A percentile compares a stretch with the other conserved stretches of the same genome.
Conservation (phyloP, 805 yeast genomes). For the Ogataea polymorpha region DNA sequence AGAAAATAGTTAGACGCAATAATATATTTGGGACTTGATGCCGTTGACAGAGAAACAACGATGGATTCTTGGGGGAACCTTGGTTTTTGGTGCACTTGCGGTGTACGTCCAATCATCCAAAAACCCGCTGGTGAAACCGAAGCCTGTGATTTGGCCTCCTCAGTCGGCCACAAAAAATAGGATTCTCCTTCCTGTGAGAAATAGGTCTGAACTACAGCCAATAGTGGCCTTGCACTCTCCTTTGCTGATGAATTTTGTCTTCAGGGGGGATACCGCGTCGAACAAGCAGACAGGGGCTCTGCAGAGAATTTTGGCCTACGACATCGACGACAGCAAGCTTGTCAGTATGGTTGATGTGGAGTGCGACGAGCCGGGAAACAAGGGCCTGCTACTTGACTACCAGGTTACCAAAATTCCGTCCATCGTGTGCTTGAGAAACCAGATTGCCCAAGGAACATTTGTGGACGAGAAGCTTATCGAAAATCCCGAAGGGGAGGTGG, state of each 20-base stretch:
- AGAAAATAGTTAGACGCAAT: slow-evolving; percentile 1
- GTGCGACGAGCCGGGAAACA: slow-evolving; percentile 61
- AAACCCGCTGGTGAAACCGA: slow-evolving; percentile 29
- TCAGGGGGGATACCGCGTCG: slow-evolving; percentile 58
- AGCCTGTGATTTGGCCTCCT: slow-evolving; percentile 37
- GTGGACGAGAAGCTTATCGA: slow-evolving; percentile 28
- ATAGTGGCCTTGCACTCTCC: slow-evolving; percentile 55
- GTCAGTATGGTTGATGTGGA: slow-evolving; percentile 71
- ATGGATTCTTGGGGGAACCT: slow-evolving; percentile 30
- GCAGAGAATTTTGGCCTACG: slow-evolving; percentile 46
- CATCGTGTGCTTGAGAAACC: slow-evolving; percentile 63
- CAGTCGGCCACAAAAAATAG: slow-evolving; percentile 32
- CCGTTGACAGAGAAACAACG: slow-evolving; percentile 29
- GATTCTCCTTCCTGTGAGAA: slow-evolving; percentile 51
- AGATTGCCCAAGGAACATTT: slow-evolving; percentile 49
- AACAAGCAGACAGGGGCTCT: slow-evolving; percentile 62
- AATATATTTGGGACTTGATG: slow-evolving; percentile 4
- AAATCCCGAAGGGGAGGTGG: slow-evolving; percentile 35
- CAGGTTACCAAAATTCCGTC: slow-evolving; percentile 56
- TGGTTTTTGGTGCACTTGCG: slow-evolving; percentile 25
- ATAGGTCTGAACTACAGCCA: slow-evolving; percentile 57
- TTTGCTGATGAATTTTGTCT: slow-evolving; percentile 67
- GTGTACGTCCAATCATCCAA: slow-evolving; percentile 26
- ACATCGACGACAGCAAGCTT: slow-evolving; percentile 38
- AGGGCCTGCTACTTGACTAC: slow-evolving; percentile 56